Conservation (phyloP, 352 stramenopile genomes). For the Phytophthora cryptogea region DNA sequence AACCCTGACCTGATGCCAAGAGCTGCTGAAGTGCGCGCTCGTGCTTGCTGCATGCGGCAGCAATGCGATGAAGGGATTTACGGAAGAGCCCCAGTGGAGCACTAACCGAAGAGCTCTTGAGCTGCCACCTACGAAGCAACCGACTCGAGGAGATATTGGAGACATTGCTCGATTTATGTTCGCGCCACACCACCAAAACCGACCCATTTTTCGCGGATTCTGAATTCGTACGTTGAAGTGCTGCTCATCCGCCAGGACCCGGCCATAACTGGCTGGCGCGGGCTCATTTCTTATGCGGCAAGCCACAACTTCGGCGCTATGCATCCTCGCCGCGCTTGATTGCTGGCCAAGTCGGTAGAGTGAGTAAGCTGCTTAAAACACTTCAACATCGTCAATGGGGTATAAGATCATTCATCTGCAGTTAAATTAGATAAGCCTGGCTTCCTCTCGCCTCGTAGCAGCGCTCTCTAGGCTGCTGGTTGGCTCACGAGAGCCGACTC, state of each 20-base stretch:
- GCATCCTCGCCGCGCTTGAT: too few relatives aligned
- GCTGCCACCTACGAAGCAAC: too few relatives aligned
- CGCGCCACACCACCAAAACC: slow-evolving; percentile 21
- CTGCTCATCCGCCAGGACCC: slow-evolving; percentile 7
- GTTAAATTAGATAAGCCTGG: slow-evolving; percentile 14
- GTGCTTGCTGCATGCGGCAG: too few relatives aligned
- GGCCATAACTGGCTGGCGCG: neutral
- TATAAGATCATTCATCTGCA: slow-evolving; percentile 3
- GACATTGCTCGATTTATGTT: neutral
- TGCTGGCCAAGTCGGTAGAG: neutral
- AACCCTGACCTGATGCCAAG: too few relatives aligned
- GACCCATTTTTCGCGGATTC: slow-evolving; percentile 9
- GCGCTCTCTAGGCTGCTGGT: neutral
- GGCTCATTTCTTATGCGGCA: slow-evolving; percentile 5
- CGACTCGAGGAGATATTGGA: too few relatives aligned
- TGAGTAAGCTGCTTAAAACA: slow-evolving; percentile 3
- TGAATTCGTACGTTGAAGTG: slow-evolving; percentile 10
- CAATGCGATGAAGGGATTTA: too few relatives aligned
- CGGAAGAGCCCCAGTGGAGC: too few relatives aligned
- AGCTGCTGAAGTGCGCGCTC: too few relatives aligned
- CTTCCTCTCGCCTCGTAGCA: slow-evolving; percentile 11
- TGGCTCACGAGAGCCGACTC: neutral
- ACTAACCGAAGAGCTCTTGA: too few relatives aligned
- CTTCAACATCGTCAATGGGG: slow-evolving; percentile 12
- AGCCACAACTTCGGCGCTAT: neutral